Conservation (phyloP, 345 rosid genomes). For the Fremontodendron californicum region DNA sequence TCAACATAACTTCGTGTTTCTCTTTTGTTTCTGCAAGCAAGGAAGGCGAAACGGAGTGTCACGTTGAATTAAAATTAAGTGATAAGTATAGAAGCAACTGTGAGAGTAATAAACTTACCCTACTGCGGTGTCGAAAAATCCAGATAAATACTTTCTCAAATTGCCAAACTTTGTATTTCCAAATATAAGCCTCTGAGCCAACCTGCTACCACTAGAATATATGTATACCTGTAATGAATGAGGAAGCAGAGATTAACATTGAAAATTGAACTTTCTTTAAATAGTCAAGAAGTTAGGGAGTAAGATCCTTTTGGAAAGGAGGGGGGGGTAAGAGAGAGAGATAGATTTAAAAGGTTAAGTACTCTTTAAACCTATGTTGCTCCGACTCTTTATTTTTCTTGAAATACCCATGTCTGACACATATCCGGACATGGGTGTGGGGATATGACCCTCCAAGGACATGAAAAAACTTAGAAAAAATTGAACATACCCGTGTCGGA, state of each 20-base stretch:
- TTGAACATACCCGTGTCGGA: too few species aligned
- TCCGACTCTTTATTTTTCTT: too few species aligned
- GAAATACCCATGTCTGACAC: too few species aligned
- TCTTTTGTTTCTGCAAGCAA: conserved; percentile 68
- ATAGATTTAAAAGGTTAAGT: background rate
- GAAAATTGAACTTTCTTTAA: background rate
- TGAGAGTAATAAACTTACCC: conserved; percentile 45
- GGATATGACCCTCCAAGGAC: too few species aligned
- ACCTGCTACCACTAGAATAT: conserved; percentile 94
- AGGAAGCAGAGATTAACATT: background rate
- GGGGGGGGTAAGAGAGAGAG: background rate
- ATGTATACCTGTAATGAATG: conserved; percentile 63
- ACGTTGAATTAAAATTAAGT: background rate
- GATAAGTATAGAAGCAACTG: background rate
- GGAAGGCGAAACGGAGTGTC: background rate
- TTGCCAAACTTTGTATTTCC: conserved; percentile 83
- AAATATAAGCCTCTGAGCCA: conserved; percentile 88
- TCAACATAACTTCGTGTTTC: conserved; percentile 70
- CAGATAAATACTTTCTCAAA: conserved; percentile 71
- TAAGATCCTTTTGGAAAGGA: background rate
- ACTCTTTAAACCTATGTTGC: background rate
- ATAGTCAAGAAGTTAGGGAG: background rate
- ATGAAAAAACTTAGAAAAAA: too few species aligned
- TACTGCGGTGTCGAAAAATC: conserved; percentile 78
- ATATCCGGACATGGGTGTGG: too few species aligned